Conservation (phyloP, 1,139 yeast species). For the Ogataea hybrid region DNA sequence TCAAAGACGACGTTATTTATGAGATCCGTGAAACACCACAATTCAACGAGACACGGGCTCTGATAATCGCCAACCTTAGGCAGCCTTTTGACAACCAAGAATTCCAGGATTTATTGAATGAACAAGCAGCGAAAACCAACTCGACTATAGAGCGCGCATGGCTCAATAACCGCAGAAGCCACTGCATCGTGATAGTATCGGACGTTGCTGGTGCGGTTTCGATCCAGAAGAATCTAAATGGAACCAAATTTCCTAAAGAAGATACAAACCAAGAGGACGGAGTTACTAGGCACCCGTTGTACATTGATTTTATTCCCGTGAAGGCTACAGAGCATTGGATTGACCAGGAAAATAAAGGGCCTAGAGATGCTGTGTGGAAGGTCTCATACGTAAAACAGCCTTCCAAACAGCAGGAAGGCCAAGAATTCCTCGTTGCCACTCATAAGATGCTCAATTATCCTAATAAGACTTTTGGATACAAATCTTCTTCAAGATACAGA, state of each 20-base stretch:
- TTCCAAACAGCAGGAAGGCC: slow-evolving; percentile 31
- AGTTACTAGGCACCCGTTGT: slow-evolving; percentile 34
- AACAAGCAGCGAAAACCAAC: slow-evolving; percentile 30
- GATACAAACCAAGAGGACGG: slow-evolving; percentile 31
- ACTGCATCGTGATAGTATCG: slow-evolving; percentile 42
- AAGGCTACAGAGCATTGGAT: slow-evolving; percentile 47
- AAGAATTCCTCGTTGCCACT: slow-evolving; percentile 34
- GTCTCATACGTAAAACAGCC: slow-evolving; percentile 36
- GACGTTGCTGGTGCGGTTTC: slow-evolving; percentile 40
- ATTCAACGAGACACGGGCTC: slow-evolving; percentile 42
- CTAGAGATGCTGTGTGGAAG: slow-evolving; percentile 45
- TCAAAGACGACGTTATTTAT: slow-evolving; percentile 36
- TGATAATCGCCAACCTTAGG: slow-evolving; percentile 44
- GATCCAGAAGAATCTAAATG: slow-evolving; percentile 37
- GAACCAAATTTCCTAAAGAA: slow-evolving; percentile 34
- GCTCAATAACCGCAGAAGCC: slow-evolving; percentile 42
- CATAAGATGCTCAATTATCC: slow-evolving; percentile 41
- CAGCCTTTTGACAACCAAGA: slow-evolving; percentile 39
- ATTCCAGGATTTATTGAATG: slow-evolving; percentile 38
- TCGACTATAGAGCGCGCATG: slow-evolving; percentile 43
- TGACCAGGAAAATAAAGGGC: slow-evolving; percentile 45
- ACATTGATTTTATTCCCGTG: slow-evolving; percentile 45
- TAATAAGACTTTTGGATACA: slow-evolving; percentile 27
- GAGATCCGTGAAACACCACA: slow-evolving; percentile 34
- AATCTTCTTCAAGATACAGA: slow-evolving; percentile 19